These are phyloP conservation scores for Plasmodium sp. DNA, from an alignment of 169 alveolate species.

Conservation along the genomic window DNA sequence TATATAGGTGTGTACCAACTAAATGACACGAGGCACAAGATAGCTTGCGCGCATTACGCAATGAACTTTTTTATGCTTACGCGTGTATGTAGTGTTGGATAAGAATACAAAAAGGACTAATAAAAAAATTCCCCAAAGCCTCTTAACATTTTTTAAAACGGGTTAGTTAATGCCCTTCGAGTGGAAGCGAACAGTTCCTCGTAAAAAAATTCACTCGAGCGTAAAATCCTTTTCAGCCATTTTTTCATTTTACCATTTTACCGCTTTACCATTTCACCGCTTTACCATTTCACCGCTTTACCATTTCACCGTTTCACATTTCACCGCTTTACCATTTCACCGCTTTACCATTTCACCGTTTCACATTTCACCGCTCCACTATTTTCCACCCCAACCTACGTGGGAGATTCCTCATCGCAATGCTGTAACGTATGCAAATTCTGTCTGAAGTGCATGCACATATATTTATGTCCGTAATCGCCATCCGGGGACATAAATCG, in stretches of 20 bases:
- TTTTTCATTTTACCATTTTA: neutral
- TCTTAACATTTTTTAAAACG: neutral
- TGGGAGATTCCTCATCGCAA: neutral
- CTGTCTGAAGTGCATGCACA: neutral
- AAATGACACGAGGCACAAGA: neutral
- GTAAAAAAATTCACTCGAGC: neutral
- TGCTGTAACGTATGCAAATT: neutral
- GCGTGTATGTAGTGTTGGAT: neutral
- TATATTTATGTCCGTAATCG: neutral
- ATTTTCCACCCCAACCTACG: neutral
- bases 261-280: neutral
- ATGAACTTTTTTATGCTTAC: neutral
- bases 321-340: neutral
- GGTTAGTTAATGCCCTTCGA: neutral
- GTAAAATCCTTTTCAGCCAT: neutral
- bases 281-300: neutral
- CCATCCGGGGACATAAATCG: neutral
- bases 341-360: neutral
- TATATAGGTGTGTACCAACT: neutral
- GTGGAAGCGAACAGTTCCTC: neutral
- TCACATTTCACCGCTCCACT: neutral
- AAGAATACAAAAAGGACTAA: neutral
- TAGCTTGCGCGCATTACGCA: neutral
- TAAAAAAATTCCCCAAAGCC: neutral
- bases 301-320: neutral